These are phyloP conservation scores for Fragaria ananassa DNA, from an alignment of 306 rosid genomes.

Conservation along the genomic window DNA sequence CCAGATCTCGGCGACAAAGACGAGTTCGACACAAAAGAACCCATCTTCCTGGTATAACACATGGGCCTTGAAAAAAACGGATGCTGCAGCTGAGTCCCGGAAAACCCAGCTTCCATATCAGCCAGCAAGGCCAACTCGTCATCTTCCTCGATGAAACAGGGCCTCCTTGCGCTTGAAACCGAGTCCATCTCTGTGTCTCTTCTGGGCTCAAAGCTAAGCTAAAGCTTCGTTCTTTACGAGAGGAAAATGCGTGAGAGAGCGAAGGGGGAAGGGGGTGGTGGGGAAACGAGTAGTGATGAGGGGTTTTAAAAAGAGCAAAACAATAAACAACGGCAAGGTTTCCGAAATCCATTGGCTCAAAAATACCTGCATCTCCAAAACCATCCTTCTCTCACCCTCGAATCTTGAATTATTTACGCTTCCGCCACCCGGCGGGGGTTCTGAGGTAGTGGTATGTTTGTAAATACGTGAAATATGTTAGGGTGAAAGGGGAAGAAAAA, in stretches of 20 bases:
- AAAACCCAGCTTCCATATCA: conserved; percentile 55
- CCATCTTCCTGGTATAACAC: conserved; percentile 31
- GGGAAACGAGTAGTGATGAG: background rate
- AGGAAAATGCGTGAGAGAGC: background rate
- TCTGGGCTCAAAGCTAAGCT: too few species aligned
- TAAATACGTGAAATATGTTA: background rate
- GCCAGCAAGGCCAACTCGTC: conserved; percentile 48
- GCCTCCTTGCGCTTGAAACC: conserved; percentile 27
- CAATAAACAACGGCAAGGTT: conserved; percentile 46
- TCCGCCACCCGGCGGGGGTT: background rate
- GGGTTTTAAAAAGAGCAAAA: conserved; percentile 16
- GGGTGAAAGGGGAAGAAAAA: background rate
- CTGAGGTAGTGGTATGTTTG: conserved; percentile 23
- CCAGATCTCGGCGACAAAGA: conserved; percentile 58
- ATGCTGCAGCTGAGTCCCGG: conserved; percentile 35
- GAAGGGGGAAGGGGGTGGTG: background rate
- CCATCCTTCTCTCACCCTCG: background rate
- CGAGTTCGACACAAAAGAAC: background rate
- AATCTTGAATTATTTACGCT: background rate
- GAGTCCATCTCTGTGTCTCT: conserved; percentile 41
- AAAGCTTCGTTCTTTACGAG: background rate
- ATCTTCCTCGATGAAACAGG: conserved; percentile 61
- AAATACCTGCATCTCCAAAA: conserved; percentile 32
- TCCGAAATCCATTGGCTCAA: conserved; percentile 63
- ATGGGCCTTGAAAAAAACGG: conserved; percentile 46